phyloP scores from a whole-genome alignment of 371 early-diverging fungal genomes.

The Haplosporangium sp. region DNA sequence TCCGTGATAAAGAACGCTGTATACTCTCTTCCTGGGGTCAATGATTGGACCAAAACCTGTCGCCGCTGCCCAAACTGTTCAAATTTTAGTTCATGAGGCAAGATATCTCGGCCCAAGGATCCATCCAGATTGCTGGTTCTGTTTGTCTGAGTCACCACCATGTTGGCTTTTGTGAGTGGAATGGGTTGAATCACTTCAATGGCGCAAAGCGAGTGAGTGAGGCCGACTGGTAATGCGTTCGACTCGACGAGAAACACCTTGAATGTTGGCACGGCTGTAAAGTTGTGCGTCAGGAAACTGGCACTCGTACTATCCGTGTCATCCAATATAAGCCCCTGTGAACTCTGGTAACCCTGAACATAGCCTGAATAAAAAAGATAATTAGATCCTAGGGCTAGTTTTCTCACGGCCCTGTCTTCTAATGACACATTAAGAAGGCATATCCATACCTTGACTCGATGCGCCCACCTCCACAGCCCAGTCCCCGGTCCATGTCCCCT shows the following conservation, averaged over 20 bases:
- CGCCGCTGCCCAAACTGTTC: slow-evolving; percentile 41
- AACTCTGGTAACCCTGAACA: slow-evolving; percentile 17
- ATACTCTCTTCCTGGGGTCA: slow-evolving; percentile 57
- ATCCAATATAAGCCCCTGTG: slow-evolving; percentile 60
- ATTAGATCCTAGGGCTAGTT: slow-evolving; percentile 1
- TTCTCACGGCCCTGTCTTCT: neutral
- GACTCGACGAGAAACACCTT: slow-evolving; percentile 59
- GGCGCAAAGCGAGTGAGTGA: slow-evolving; percentile 64
- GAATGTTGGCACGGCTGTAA: slow-evolving; percentile 51
- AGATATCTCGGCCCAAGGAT: slow-evolving; percentile 54
- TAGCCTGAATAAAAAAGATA: slow-evolving; percentile 47
- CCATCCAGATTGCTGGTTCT: slow-evolving; percentile 48
- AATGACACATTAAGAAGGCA: neutral
- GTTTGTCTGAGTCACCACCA: slow-evolving; percentile 48
- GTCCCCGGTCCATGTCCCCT: slow-evolving; percentile 57
- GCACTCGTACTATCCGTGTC: slow-evolving; percentile 67
- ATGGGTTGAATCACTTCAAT: slow-evolving; percentile 33
- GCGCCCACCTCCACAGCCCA: slow-evolving; percentile 68
- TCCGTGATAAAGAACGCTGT: slow-evolving; percentile 59
- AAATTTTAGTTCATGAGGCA: slow-evolving; percentile 49
- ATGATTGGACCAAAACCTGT: slow-evolving; percentile 38
- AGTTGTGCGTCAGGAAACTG: slow-evolving; percentile 60
- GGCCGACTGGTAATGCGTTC: slow-evolving; percentile 49
- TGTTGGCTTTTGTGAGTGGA: slow-evolving; percentile 36
- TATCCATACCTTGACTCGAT: slow-evolving; percentile 63